Base-by-base conservation (phyloP, 192 early-diverging fungal species). In the Gigaspora rosea region DNA sequence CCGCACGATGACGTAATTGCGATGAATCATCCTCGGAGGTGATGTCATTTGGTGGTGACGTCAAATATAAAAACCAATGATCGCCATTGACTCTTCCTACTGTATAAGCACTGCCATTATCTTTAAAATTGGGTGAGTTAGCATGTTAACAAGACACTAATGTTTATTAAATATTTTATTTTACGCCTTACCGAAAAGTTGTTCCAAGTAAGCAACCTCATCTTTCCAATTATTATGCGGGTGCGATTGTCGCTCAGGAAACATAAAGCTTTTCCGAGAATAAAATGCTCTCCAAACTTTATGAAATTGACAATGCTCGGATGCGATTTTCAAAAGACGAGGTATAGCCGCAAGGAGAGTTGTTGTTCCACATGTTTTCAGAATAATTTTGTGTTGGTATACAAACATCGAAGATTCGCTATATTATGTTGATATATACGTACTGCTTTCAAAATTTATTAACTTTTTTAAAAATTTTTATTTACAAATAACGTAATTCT, bases 361-460 rank as follows among this genome's bases (percentile, higher is more conserved):
- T 20, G 97, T 99, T 12, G 97, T 97, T 20, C 97, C 97, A 84
- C 97, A 99, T 13, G 97, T 99, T 87, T 99, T 99, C 73, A 99
- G 85, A 62, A 99, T 94, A 47, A 99, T 75, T 76, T 95, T 94
- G 87, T 97, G 92, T n/a, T 92, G 90, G 81, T 96, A 97, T 18
- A 99, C 95, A 84, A 99, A 99, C 90, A 99, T 93, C 59, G 95
- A 96, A 16, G 95, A 96, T 86, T 99, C 97, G 84, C 94, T 88
- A 72, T 22, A 50, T 18, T 32, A 62, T 51, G n/a, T 32, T 27
- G 9, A n/a, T 13, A 36, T 47, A 47, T 61, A 35, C 52, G 33
- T 13, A 22, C 46, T 16, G 70, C 47, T 15, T 65, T n/a, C n/a
- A n/a, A n/a, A n/a, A n/a, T n/a, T n/a, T n/a, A n/a, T n/a, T n/a